Evolutionary conservation across 139 green algal species (phyloP).

Genomic region (Micromonas commoda): DNA sequence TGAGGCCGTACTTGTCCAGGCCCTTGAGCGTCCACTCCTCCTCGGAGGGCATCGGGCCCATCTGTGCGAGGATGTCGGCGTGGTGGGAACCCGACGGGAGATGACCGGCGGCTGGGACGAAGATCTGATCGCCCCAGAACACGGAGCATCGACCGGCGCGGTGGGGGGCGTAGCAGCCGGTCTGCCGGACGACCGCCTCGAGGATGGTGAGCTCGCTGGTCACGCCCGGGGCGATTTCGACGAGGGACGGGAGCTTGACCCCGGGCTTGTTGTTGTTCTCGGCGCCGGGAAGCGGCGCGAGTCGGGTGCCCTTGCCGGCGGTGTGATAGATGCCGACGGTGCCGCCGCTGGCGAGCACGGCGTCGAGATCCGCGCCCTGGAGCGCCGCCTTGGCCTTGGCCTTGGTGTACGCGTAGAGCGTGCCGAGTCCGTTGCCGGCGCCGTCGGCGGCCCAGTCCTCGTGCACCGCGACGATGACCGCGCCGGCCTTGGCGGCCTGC

Average conservation of each 20-base stretch:
- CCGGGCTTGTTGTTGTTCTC: constrained; percentile 35
- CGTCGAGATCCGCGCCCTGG: constrained; percentile 12
- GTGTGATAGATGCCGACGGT: constrained; percentile 30
- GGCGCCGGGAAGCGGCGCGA: constrained; percentile 24
- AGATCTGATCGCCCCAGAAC: constrained; percentile 35
- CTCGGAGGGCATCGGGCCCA: constrained; percentile 26
- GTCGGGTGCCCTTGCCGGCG: constrained; percentile 25
- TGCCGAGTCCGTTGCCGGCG: constrained; percentile 30
- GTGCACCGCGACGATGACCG: constrained; percentile 20
- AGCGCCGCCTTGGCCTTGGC: not conserved
- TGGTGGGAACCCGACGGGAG: constrained; percentile 5
- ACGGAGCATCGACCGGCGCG: constrained; percentile 12
- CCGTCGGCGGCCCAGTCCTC: constrained; percentile 28
- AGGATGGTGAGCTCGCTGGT: constrained; percentile 27
- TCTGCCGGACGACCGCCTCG: constrained; percentile 28
- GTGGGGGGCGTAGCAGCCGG: constrained; percentile 8
- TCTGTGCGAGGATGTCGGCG: constrained; percentile 25
- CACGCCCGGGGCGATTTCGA: not conserved
- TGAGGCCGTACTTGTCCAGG: constrained; percentile 28
- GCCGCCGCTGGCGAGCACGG: not conserved
- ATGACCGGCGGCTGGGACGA: constrained; percentile 20
- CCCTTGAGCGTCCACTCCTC: constrained; percentile 24
- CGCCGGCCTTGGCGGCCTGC: constrained; percentile 10
- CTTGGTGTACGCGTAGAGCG: constrained; percentile 31
- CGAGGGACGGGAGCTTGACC: constrained; percentile 24